A percentile compares a stretch with the other conserved stretches of the same genome.
phyloP scores from a whole-genome alignment of 345 rosid genomes.

The Carallia pectinifolia region DNA sequence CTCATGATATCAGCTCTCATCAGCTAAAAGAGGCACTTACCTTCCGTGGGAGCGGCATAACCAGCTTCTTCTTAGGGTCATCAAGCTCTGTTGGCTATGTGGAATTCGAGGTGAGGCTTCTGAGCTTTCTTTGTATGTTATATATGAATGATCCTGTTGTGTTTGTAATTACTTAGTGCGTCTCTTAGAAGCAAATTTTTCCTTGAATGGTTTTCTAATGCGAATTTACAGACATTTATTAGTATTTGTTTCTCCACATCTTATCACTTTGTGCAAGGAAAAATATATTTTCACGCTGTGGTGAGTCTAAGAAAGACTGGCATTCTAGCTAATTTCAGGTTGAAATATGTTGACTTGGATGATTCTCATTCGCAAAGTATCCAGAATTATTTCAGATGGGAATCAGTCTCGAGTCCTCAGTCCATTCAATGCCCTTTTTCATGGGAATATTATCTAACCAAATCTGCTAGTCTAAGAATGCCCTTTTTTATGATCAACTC shows the following conservation, averaged over 20 bases:
- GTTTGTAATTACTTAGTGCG: not conserved
- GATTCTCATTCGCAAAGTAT: not conserved
- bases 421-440: too few relatives aligned
- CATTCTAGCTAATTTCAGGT: not conserved
- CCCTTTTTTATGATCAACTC: too few relatives aligned
- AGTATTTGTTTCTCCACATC: too few relatives aligned
- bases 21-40: slow-evolving; percentile 38
- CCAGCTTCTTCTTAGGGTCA: slow-evolving; percentile 33
- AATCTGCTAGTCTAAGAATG: too few relatives aligned
- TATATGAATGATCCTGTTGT: not conserved
- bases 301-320: too few relatives aligned
- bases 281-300: too few relatives aligned
- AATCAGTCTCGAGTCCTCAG: too few relatives aligned
- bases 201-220: not conserved
- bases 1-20: slow-evolving; percentile 21
- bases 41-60: slow-evolving; percentile 30
- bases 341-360: not conserved
- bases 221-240: too few relatives aligned
- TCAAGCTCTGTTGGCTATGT: slow-evolving; percentile 33
- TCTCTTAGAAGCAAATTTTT: not conserved
- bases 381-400: too few relatives aligned
- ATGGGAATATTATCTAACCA: too few relatives aligned
- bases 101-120: slow-evolving; percentile 41
- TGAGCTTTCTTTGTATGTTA: not conserved
- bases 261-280: too few relatives aligned